A percentile compares a stretch with the other conserved stretches of the same genome.
Conservation (phyloP, 2,329 filamentous ascomycete species). For the Niveomyces coronatus region DNA sequence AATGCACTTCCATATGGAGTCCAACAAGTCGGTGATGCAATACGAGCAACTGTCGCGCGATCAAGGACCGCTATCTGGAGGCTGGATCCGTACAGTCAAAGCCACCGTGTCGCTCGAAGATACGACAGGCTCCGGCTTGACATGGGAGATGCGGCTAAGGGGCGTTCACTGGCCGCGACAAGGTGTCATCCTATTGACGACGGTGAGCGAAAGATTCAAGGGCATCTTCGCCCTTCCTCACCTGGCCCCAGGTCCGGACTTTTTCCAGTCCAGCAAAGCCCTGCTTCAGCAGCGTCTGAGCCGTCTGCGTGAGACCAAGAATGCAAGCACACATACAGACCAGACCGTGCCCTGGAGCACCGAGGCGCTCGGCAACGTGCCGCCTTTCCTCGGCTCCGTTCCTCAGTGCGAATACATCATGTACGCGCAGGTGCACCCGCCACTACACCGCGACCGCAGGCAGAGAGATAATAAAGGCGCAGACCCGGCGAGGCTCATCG, state of each 20-base stretch:
- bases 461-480: slow-evolving; percentile 21
- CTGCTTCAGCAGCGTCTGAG: slow-evolving; percentile 66
- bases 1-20: slow-evolving; percentile 55
- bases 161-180: slow-evolving; percentile 80
- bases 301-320: slow-evolving; percentile 55
- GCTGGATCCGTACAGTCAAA: slow-evolving; percentile 56
- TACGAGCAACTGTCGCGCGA: slow-evolving; percentile 30
- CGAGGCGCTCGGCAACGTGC: slow-evolving; percentile 46
- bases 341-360: slow-evolving; percentile 68
- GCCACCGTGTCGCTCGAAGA: slow-evolving; percentile 66
- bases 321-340: slow-evolving; percentile 42
- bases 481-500: slow-evolving; percentile 30
- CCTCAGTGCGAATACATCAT: slow-evolving; percentile 85
- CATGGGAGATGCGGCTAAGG: slow-evolving; percentile 69
- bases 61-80: slow-evolving; percentile 27
- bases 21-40: slow-evolving; percentile 37
- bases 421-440: slow-evolving; percentile 67
- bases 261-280: slow-evolving; percentile 46
- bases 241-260: slow-evolving; percentile 51
- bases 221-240: slow-evolving; percentile 86
- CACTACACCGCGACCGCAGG: slow-evolving; percentile 29
- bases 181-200: slow-evolving; percentile 71
- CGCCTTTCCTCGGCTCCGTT: slow-evolving; percentile 45
- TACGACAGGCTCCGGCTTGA: slow-evolving; percentile 52
- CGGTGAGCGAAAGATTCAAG: slow-evolving; percentile 88